phyloP scores from a whole-genome alignment of 208 protist species.

The Leptomonas seymouri region DNA sequence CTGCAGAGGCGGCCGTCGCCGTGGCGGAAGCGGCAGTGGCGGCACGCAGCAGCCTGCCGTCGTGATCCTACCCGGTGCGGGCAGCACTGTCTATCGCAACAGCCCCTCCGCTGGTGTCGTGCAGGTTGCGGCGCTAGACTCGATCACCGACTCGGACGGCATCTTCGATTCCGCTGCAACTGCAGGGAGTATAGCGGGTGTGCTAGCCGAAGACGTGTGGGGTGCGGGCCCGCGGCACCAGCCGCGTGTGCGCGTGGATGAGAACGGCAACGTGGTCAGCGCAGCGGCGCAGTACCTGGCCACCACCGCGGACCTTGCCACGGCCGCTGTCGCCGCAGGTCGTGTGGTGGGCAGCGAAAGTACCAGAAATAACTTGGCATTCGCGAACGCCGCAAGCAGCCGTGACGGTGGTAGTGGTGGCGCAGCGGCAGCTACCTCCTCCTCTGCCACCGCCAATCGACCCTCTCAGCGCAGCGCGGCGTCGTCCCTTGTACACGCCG shows the following conservation, averaged over 20 bases:
- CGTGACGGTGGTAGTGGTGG: background rate
- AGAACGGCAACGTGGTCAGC: background rate
- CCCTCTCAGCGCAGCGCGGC: background rate
- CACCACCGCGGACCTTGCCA: background rate
- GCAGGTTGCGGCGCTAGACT: too few species aligned
- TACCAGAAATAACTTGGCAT: too few species aligned
- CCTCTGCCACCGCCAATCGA: background rate
- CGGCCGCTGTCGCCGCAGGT: constrained; percentile 4
- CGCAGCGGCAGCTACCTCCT: background rate
- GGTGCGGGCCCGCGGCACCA: constrained; percentile 23
- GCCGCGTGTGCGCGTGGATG: constrained; percentile 7
- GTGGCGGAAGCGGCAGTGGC: background rate
- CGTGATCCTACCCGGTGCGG: constrained; percentile 16
- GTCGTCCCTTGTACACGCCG: background rate
- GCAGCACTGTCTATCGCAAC: constrained; percentile 15
- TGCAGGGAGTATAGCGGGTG: background rate
- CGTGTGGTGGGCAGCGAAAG: background rate
- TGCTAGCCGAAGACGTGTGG: constrained; percentile 19
- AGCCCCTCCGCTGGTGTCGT: background rate
- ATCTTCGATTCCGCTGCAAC: background rate
- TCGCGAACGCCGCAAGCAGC: too few species aligned
- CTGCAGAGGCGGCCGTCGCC: background rate
- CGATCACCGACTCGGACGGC: background rate
- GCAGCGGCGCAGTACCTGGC: background rate
- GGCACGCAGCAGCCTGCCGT: constrained; percentile 27